These are phyloP conservation scores for Collariella sp. DNA, from an alignment of 495 filamentous ascomycete species.

Conservation along the genomic window DNA sequence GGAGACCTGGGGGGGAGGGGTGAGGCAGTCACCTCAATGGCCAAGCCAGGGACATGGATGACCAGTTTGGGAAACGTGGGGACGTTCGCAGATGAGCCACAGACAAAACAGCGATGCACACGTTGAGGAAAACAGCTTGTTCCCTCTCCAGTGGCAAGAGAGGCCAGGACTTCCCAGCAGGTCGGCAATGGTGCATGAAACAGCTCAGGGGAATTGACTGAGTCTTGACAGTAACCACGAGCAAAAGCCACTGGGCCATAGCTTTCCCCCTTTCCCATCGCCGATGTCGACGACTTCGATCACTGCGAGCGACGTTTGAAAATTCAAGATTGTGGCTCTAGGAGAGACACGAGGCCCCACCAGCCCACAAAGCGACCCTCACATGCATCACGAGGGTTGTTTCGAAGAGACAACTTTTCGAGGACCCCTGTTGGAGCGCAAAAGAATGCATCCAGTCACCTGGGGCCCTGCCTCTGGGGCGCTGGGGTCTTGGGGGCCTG, in stretches of 20 bases:
- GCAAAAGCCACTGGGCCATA: background rate
- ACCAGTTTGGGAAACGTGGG: constrained; percentile 9
- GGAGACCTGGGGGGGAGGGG: constrained; percentile 1
- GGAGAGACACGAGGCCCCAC: background rate
- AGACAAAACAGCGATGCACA: background rate
- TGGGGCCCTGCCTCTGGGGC: background rate
- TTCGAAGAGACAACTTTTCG: background rate
- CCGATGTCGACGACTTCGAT: background rate
- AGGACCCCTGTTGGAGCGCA: background rate
- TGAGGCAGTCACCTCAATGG: background rate
- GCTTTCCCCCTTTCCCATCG: background rate
- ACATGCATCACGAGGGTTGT: constrained; percentile 8
- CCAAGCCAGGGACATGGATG: constrained; percentile 7
- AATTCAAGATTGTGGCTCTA: background rate
- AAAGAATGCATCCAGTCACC: constrained; percentile 4
- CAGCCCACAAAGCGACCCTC: background rate
- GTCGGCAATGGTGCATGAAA: background rate
- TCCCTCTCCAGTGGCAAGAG: background rate
- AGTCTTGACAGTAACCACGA: background rate
- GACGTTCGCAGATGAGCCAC: background rate
- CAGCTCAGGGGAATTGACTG: background rate
- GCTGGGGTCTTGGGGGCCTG: background rate
- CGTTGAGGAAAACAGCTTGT: background rate
- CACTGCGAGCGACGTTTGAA: background rate
- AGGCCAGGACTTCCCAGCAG: background rate